Base-by-base conservation (phyloP, 78 protist species). In the Speleostelium caveatum region DNA sequence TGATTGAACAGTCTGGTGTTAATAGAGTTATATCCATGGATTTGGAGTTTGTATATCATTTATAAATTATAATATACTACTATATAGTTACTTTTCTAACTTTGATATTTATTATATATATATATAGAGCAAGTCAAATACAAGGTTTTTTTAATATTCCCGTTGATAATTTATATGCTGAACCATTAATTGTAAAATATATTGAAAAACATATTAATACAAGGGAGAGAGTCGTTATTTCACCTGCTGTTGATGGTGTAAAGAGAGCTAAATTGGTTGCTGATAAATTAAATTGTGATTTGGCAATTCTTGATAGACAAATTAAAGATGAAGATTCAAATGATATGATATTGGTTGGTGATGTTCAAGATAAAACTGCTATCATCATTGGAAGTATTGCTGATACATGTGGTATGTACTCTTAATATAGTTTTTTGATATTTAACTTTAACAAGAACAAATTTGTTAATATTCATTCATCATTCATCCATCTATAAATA, bases 231-330 rank as follows among this genome's bases (percentile, higher is more conserved):
- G 96, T 93, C 55, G 79, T 96, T 5, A 94, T 96, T 16, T 92
- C 97, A 14, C 96, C 96, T 33, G 95, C 95, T n/a, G 96, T 96
- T 5, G 98, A 96, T 30, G 98, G 97, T 38, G 96, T 91, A 30
- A 93, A 94, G 86, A 65, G 96, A 55, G 94, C 96, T 36, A 86
- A 86, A 71, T 28, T 94, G 38, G 94, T 96, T 16, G 76, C 96
- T 26, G 98, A 96, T 36, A 72, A 87, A 26, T 71, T 96, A 41
- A 65, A 61, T 65, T 55, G 73, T 33, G 94, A 88, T 83, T 69
- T 96, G 51, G 98, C 96, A 26, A 86, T 94, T 69, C 86, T 96
- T 30, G 96, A 93, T 78, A 94, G 94, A 79, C 95, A 86, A 83
- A 60, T 95, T 14, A 86, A 91, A 59, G 93, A 87, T 42, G 91